Conservation (phyloP, 1,284 basidiomycete species). For the Ceratobasidium sp. region DNA sequence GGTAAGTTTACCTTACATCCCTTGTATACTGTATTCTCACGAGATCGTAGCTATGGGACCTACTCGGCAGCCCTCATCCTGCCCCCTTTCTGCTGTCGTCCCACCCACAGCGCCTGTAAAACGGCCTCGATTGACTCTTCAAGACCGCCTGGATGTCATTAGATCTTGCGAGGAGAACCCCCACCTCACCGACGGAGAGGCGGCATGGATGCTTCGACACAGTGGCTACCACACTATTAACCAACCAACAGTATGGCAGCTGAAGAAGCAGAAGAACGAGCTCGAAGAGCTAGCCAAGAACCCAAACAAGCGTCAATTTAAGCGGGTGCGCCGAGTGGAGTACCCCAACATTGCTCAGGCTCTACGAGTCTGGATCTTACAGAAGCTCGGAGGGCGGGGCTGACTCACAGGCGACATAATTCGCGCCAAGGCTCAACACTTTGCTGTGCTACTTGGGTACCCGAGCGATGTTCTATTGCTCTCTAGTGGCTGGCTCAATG, state of each 20-base stretch:
- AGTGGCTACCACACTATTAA: background rate
- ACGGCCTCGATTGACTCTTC: slow-evolving; percentile 25
- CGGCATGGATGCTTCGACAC: background rate
- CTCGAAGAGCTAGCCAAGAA: background rate
- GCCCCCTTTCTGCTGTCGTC: background rate
- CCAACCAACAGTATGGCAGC: slow-evolving; percentile 10
- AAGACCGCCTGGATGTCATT: slow-evolving; percentile 24
- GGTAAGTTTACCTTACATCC: too few relatives aligned
- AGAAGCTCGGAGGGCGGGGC: background rate
- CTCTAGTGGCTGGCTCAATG: slow-evolving; percentile 23
- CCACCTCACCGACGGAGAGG: background rate
- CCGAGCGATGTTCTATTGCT: background rate
- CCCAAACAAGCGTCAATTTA: background rate
- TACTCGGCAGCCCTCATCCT: too few relatives aligned
- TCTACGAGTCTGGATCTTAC: slow-evolving; percentile 34
- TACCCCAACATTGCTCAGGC: slow-evolving; percentile 30
- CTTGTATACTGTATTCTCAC: too few relatives aligned
- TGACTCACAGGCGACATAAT: slow-evolving; percentile 21
- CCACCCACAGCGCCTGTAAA: slow-evolving; percentile 8
- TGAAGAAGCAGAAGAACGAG: background rate
- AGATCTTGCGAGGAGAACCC: slow-evolving; percentile 17
- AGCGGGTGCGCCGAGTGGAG: slow-evolving; percentile 22
- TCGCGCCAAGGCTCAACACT: background rate
- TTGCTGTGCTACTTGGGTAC: background rate
- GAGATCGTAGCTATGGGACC: too few relatives aligned